A percentile compares a stretch with the other conserved stretches of the same genome.
These are phyloP conservation scores for Coemansia sp. DNA, from an alignment of 192 early-diverging fungal species.

Conservation along the genomic window DNA sequence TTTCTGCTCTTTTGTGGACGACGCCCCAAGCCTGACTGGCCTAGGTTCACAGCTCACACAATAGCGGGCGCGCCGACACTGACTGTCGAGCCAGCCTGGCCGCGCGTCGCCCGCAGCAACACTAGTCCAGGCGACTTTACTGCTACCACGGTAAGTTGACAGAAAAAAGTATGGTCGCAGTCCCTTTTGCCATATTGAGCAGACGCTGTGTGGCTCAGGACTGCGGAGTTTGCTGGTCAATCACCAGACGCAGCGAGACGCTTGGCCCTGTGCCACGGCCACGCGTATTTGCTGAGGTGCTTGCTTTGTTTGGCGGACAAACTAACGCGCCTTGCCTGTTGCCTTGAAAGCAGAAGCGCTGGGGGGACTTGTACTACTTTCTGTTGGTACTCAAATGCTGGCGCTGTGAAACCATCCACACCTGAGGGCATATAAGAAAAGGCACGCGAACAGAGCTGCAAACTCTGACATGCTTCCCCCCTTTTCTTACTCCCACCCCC, in stretches of 20 bases:
- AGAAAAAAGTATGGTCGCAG: background rate
- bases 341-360: background rate
- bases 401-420: background rate
- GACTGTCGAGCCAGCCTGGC: conserved; percentile 4
- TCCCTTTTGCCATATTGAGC: background rate
- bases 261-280: background rate
- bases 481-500: background rate
- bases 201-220: background rate
- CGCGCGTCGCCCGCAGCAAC: conserved; percentile 6
- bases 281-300: background rate
- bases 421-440: conserved; percentile 4
- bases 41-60: background rate
- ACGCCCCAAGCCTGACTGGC: background rate
- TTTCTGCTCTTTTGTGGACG: background rate
- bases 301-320: conserved; percentile 13
- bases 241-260: background rate
- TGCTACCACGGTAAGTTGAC: background rate
- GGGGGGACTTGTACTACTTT: background rate
- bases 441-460: background rate
- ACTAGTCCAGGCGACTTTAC: background rate
- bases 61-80: conserved; percentile 7
- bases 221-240: background rate
- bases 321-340: background rate
- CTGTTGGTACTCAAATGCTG: background rate
- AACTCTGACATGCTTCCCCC: background rate